Evolutionary conservation across 1,139 yeast species (phyloP).

Genomic region (Zygotorulaspora mrakii): DNA sequence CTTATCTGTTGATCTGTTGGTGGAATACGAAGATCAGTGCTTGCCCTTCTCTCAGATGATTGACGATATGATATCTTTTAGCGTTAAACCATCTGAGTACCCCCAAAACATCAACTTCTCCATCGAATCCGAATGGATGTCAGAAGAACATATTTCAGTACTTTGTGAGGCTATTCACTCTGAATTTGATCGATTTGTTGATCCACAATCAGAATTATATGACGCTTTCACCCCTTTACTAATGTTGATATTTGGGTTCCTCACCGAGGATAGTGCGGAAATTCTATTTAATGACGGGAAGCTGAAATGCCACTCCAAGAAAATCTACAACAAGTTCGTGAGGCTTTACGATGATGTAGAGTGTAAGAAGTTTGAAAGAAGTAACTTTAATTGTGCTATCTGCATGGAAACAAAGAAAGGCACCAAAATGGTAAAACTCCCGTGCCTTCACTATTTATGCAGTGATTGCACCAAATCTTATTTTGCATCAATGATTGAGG

Average conservation of each 20-base stretch:
- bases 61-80: slow-evolving; percentile 26
- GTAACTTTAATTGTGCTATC: slow-evolving; percentile 53
- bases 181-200: slow-evolving; percentile 40
- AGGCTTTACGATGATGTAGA: slow-evolving; percentile 28
- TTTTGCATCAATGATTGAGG: slow-evolving; percentile 44
- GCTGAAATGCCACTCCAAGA: slow-evolving; percentile 16
- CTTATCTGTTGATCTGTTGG: slow-evolving; percentile 9
- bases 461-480: slow-evolving; percentile 48
- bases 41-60: slow-evolving; percentile 16
- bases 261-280: slow-evolving; percentile 37
- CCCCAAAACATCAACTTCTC: slow-evolving; percentile 38
- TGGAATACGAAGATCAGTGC: slow-evolving; percentile 11
- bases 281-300: slow-evolving; percentile 26
- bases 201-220: slow-evolving; percentile 26
- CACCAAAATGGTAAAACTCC: slow-evolving; percentile 41
- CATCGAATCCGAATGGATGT: slow-evolving; percentile 35
- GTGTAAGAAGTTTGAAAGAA: slow-evolving; percentile 38
- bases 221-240: slow-evolving; percentile 44
- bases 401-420: slow-evolving; percentile 58
- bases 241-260: slow-evolving; percentile 44
- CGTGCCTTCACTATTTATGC: slow-evolving; percentile 51
- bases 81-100: slow-evolving; percentile 23
- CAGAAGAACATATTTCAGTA: slow-evolving; percentile 15
- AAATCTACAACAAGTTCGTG: slow-evolving; percentile 22
- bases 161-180: slow-evolving; percentile 29